Conservation (phyloP, 139 green algal genomes). For the Zygnema circumcarinatum region DNA sequence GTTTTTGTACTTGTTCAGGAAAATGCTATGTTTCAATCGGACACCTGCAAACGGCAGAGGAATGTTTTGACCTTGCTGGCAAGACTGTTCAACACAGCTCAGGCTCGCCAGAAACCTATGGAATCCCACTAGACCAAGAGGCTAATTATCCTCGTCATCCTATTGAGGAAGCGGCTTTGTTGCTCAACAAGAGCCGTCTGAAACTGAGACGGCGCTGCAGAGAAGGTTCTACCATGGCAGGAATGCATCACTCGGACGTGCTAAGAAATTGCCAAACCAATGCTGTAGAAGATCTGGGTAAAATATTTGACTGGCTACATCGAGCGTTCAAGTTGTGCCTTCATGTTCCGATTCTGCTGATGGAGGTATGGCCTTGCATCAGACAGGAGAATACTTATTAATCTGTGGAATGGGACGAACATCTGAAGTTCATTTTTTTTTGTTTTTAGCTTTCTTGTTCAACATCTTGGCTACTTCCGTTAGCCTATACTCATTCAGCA, state of each 20-base stretch:
- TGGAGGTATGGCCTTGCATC: no score
- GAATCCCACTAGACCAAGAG: neutral
- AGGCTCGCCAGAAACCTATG: neutral
- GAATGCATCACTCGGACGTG: neutral
- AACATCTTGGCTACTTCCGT: no score
- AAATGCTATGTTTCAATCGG: neutral
- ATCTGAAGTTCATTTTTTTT: no score
- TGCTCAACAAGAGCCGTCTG: neutral
- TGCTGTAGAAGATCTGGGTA: neutral
- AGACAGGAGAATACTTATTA: no score
- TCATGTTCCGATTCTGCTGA: neutral
- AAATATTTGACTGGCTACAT: neutral
- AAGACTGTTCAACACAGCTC: neutral
- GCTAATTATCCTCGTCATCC: neutral
- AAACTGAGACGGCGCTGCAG: neutral
- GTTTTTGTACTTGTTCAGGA: neutral
- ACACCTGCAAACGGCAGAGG: neutral
- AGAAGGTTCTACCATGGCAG: neutral
- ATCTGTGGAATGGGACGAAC: no score
- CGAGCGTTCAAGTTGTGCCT: constrained; percentile 4
- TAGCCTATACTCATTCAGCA: no score
- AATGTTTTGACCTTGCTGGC: neutral
- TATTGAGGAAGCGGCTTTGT: neutral
- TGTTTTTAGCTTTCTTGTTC: no score
- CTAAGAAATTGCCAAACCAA: neutral